Base-by-base conservation (phyloP, 2,329 filamentous ascomycete genomes). In the Cercospora brassicicola region DNA sequence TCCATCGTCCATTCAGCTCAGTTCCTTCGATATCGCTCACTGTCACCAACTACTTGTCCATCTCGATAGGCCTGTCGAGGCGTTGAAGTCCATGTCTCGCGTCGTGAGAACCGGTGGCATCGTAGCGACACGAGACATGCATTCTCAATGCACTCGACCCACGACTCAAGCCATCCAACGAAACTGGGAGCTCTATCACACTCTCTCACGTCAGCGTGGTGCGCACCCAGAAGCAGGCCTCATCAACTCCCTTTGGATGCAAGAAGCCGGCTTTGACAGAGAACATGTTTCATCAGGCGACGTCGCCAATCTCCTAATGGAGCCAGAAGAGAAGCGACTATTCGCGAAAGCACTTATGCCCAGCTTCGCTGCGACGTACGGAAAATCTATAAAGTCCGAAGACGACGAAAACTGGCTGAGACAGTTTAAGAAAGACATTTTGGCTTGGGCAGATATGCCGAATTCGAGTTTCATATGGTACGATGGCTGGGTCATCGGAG, bases 21-120 rank as follows among this genome's bases (percentile, higher is more conserved):
- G 59, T 7, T 67, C 67, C 4, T 89, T 88, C 71, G 87, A 89
- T 70, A 76, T 88, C n/a, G 84, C 88, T 2, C 83, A 84, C 71
- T 82, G 81, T 42, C 85, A 88, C 72, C 86, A 88, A 74, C 82
- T 88, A 2, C 77, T 89, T 7, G 81, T 85, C 69, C 87, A 89
- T 74, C 77, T 88, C 2, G 74, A 77, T 13, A 81, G 86, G 68
- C 85, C 85, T 0, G 75, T 84, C 0, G 73, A 76, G 2, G 82
- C 83, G 8, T 76, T 88, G 68, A 76, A 78, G 20, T 85, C 87
- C 73, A 85, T 88, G 83, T 80, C 79, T 26, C 81, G 84, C 0
- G 82, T 89, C 0, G 74, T 80, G 28, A 86, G 84, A 73, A 76
- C 77, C 3, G 84, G 83, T 5, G 86, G 86, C 2, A 79, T 88